Percentiles rank a stretch among this genome's conserved stretches.
These are phyloP conservation scores for Barnettozyma salicaria DNA, from an alignment of 805 yeast species.

Conservation along the genomic window DNA sequence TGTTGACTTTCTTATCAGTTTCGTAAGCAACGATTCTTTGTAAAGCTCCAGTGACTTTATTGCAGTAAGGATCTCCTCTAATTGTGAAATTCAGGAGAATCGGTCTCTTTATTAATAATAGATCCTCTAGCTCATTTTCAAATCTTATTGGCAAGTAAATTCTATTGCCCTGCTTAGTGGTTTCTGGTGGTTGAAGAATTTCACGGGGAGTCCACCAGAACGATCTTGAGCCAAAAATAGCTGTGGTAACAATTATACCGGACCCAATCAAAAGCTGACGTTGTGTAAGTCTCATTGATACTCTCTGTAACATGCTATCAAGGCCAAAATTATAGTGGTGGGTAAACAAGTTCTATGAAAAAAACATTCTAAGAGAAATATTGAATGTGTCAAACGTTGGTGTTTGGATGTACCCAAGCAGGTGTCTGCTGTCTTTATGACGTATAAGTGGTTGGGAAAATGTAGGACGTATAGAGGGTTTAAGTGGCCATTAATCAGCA, in stretches of 20 bases:
- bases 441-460: no score
- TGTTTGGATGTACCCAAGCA: no score
- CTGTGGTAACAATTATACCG: constrained; percentile 20
- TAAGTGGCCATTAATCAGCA: no score
- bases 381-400: no score
- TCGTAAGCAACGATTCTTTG: constrained; percentile 44
- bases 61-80: constrained; percentile 55
- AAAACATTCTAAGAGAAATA: no score
- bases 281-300: constrained; percentile 14
- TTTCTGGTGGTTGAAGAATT: constrained; percentile 34
- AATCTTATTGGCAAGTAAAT: constrained; percentile 49
- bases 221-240: constrained; percentile 19
- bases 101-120: constrained; percentile 48
- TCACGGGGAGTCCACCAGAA: constrained; percentile 32
- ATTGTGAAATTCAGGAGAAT: constrained; percentile 66
- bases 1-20: constrained; percentile 46
- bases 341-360: no score
- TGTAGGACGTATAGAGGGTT: no score
- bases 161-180: constrained; percentile 32
- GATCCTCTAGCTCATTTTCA: constrained; percentile 52
- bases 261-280: constrained; percentile 24
- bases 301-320: no score
- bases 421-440: no score
- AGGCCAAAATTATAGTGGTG: no score
- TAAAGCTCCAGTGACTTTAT: constrained; percentile 56